These are phyloP conservation scores for Yamadazyma philogaea DNA, from an alignment of 805 yeast species.

Conservation along the genomic window DNA sequence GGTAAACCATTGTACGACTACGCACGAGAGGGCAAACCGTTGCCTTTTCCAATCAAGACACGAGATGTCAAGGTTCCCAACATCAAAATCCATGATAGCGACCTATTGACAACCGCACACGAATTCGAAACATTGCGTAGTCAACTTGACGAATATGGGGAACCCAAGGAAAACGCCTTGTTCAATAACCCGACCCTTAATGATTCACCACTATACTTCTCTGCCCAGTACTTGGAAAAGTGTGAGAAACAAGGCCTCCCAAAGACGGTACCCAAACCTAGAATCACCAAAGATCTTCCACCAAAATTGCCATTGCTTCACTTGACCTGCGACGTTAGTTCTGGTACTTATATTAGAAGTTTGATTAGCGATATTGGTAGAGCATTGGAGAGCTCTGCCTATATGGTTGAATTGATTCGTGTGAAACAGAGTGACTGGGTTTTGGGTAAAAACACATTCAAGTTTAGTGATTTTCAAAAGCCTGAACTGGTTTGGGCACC, in stretches of 20 bases:
- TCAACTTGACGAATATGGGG: conserved; percentile 47
- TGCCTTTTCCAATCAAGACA: conserved; percentile 79
- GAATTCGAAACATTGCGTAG: conserved; percentile 45
- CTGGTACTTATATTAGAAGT: conserved; percentile 94
- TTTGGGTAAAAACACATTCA: conserved; percentile 65
- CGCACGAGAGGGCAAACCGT: conserved; percentile 81
- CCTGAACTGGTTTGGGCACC: conserved; percentile 69
- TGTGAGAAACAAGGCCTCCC: conserved; percentile 41
- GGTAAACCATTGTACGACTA: conserved; percentile 94
- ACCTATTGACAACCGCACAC: conserved; percentile 55
- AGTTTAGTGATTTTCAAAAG: conserved; percentile 59
- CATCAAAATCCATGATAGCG: conserved; percentile 50
- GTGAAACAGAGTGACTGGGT: conserved; percentile 82
- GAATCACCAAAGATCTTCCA: conserved; percentile 38
- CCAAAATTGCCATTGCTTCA: conserved; percentile 67
- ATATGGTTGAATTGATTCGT: conserved; percentile 82
- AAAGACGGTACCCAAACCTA: conserved; percentile 37
- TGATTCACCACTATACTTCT: conserved; percentile 59
- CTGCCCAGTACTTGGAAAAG: conserved; percentile 49
- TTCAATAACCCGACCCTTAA: conserved; percentile 54
- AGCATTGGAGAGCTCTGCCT: conserved; percentile 74
- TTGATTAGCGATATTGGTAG: conserved; percentile 85
- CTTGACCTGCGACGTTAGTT: conserved; percentile 75
- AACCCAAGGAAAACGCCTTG: conserved; percentile 42
- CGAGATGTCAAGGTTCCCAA: conserved; percentile 64